Evolutionary conservation across 108 stramenopile genomes (phyloP).

Genomic region (Nitzschia sp.): DNA sequence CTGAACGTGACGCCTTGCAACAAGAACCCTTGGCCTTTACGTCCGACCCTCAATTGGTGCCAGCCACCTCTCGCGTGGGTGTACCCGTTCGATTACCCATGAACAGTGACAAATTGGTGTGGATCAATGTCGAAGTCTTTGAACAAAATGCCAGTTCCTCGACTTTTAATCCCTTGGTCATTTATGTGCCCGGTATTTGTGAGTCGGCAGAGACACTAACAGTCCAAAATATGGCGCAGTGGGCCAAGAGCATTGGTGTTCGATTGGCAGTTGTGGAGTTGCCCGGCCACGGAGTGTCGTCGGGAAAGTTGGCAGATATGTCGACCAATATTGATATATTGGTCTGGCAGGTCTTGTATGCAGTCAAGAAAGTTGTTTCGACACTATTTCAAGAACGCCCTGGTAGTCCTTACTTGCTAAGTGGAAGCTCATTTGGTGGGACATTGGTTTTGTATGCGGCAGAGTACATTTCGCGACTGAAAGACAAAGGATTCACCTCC

Average conservation of each 20-base stretch:
- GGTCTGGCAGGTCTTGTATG: slow-evolving; percentile 30
- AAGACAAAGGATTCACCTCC: neutral
- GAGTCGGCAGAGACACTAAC: slow-evolving; percentile 54
- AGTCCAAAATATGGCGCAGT: slow-evolving; percentile 40
- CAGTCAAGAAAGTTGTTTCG: slow-evolving; percentile 11
- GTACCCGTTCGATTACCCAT: neutral
- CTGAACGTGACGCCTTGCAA: neutral
- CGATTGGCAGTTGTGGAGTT: slow-evolving; percentile 41
- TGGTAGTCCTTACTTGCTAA: slow-evolving; percentile 14
- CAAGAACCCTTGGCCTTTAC: slow-evolving; percentile 7
- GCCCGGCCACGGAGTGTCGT: slow-evolving; percentile 52
- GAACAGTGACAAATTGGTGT: neutral
- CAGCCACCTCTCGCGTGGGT: slow-evolving; percentile 4
- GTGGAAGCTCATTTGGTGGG: slow-evolving; percentile 51
- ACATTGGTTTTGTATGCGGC: slow-evolving; percentile 43
- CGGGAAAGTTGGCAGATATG: slow-evolving; percentile 20
- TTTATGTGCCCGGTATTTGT: slow-evolving; percentile 53
- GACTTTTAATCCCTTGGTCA: slow-evolving; percentile 10
- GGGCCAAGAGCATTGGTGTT: slow-evolving; percentile 14
- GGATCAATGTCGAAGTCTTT: slow-evolving; percentile 15
- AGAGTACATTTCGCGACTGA: slow-evolving; percentile 3
- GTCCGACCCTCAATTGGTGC: neutral
- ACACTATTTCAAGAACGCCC: neutral
- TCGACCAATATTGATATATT: slow-evolving; percentile 18
- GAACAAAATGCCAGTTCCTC: neutral